Conservation (phyloP, 2,329 filamentous ascomycete genomes). For the Capronia coronata region DNA sequence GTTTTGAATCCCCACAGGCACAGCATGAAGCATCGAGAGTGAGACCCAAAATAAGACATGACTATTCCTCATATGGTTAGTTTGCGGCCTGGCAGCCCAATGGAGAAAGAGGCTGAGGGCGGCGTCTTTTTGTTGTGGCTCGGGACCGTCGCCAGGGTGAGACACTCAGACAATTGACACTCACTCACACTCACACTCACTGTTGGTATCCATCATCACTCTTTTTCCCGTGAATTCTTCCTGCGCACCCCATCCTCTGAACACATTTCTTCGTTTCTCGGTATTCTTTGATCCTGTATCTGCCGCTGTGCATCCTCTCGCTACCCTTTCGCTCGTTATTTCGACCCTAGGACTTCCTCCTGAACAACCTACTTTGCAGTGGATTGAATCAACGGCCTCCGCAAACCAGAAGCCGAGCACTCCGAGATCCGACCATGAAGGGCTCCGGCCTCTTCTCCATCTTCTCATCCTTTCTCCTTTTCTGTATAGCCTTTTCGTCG, state of each 20-base stretch:
- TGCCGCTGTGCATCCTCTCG: slow-evolving; percentile 13
- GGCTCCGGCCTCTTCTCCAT: slow-evolving; percentile 22
- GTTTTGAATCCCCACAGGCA: no score
- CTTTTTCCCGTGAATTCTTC: background rate
- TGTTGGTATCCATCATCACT: background rate
- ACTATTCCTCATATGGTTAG: slow-evolving; percentile 10
- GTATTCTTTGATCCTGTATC: slow-evolving; percentile 1
- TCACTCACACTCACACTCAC: background rate
- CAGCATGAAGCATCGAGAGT: no score
- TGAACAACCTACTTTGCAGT: background rate
- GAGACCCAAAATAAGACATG: slow-evolving; percentile 16
- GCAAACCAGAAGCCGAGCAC: background rate
- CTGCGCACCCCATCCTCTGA: background rate
- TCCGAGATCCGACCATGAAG: slow-evolving; percentile 18
- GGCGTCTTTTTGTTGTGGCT: slow-evolving; percentile 13
- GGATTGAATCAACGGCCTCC: background rate
- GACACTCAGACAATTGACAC: slow-evolving; percentile 6
- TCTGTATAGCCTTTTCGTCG: slow-evolving; percentile 27
- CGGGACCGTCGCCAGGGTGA: slow-evolving; percentile 21
- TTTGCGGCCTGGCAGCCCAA: background rate
- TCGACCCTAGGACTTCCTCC: background rate
- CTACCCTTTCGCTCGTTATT: slow-evolving; percentile 2
- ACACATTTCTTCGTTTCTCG: background rate
- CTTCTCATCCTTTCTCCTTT: slow-evolving; percentile 24
- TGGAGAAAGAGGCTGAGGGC: slow-evolving; percentile 1